phyloP scores from a whole-genome alignment of 176 grass and related monocot genomes.

The Raddia distichophylla region DNA sequence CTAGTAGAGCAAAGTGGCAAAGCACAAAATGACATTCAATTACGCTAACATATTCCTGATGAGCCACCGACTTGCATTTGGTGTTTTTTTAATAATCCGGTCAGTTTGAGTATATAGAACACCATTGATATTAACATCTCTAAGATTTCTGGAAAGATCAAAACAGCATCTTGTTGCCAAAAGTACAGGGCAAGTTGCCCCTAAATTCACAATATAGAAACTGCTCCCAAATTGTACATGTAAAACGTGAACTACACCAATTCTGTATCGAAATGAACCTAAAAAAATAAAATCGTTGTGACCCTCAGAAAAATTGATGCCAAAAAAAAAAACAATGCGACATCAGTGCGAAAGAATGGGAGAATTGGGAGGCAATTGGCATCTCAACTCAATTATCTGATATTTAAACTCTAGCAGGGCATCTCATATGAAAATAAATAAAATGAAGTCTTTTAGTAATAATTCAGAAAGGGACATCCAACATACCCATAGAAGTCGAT shows the following conservation, averaged over 20 bases:
- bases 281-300: not conserved
- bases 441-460: not conserved
- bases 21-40: not conserved
- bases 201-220: not conserved
- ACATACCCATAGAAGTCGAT: constrained; percentile 84
- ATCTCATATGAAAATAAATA: constrained; percentile 6
- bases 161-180: not conserved
- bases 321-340: constrained; percentile 6
- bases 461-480: not conserved
- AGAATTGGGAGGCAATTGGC: not conserved
- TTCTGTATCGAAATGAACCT: not conserved
- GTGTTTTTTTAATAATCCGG: not conserved
- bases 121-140: not conserved
- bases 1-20: not conserved
- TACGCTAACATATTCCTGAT: constrained; percentile 5
- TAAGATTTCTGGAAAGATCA: not conserved
- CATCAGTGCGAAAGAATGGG: constrained; percentile 23
- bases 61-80: not conserved
- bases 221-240: not conserved
- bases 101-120: not conserved
- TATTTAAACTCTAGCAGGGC: not conserved
- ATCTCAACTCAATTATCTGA: not conserved
- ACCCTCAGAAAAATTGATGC: not conserved
- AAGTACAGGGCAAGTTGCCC: not conserved
- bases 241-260: not conserved